Evolutionary conservation across 2,329 filamentous ascomycete species (phyloP).

Genomic region (Ophiostoma populinum): DNA sequence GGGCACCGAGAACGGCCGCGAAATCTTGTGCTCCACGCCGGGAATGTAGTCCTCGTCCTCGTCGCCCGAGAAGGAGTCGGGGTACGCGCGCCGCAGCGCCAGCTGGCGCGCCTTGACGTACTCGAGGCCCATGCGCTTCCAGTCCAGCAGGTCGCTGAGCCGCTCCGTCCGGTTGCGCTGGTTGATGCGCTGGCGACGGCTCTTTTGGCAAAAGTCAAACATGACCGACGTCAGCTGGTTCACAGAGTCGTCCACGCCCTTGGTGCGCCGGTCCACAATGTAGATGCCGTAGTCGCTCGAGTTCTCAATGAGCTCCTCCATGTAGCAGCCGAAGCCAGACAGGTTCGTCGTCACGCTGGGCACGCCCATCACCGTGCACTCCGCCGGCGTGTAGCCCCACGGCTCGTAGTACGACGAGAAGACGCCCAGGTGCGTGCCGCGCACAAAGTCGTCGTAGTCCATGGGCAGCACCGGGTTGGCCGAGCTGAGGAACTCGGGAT

Average conservation of each 20-base stretch:
- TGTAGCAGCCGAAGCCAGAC: slow-evolving; percentile 96
- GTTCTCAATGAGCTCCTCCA: slow-evolving; percentile 98
- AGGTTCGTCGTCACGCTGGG: slow-evolving; percentile 96
- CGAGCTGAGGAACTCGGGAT: slow-evolving; percentile 93
- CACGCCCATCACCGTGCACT: slow-evolving; percentile 98
- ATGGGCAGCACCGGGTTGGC: slow-evolving; percentile 87
- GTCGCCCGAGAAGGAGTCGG: slow-evolving; percentile 63
- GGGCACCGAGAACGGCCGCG: slow-evolving; percentile 80
- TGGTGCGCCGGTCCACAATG: slow-evolving; percentile 88
- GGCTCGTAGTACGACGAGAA: slow-evolving; percentile 98
- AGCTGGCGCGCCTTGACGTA: slow-evolving; percentile 95
- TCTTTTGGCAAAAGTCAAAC: slow-evolving; percentile 89
- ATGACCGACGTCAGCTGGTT: slow-evolving; percentile 87
- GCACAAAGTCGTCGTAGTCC: slow-evolving; percentile 97
- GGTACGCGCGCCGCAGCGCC: slow-evolving; percentile 81
- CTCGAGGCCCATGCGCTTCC: slow-evolving; percentile 99
- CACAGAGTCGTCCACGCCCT: slow-evolving; percentile 93
- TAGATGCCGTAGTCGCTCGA: slow-evolving; percentile 97
- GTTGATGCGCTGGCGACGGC: slow-evolving; percentile 91
- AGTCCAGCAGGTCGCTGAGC: slow-evolving; percentile 85
- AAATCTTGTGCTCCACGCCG: slow-evolving; percentile 87
- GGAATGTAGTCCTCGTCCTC: slow-evolving; percentile 84
- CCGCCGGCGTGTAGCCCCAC: slow-evolving; percentile 95
- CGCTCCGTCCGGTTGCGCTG: slow-evolving; percentile 94
- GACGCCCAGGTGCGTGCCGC: slow-evolving; percentile 86